These are phyloP conservation scores for Keithomyces neogunnii DNA, from an alignment of 2,329 filamentous ascomycete genomes.

Conservation along the genomic window DNA sequence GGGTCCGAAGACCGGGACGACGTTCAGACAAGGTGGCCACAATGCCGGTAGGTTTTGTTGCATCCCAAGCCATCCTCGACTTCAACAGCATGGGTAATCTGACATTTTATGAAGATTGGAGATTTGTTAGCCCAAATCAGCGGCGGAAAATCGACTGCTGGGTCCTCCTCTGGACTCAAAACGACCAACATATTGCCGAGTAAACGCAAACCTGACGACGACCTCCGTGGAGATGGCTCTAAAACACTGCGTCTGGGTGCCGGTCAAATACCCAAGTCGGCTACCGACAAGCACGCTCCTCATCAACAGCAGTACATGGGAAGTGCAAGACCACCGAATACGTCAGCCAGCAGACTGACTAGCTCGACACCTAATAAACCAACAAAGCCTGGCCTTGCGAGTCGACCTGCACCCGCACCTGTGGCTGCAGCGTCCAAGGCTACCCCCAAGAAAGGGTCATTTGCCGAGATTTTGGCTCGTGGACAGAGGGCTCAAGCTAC, in stretches of 20 bases:
- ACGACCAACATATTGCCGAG: slow-evolving; percentile 19
- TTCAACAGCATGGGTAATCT: neutral
- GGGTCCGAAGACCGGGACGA: neutral
- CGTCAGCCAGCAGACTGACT: slow-evolving; percentile 14
- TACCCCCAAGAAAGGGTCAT: slow-evolving; percentile 64
- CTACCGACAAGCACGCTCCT: neutral
- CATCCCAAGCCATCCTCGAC: neutral
- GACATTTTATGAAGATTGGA: slow-evolving; percentile 18
- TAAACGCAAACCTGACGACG: slow-evolving; percentile 52
- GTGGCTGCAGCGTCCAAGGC: slow-evolving; percentile 31
- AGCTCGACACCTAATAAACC: slow-evolving; percentile 14
- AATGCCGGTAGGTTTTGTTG: slow-evolving; percentile 22
- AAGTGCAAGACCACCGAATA: slow-evolving; percentile 9
- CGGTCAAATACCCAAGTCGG: slow-evolving; percentile 2
- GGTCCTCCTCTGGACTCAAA: slow-evolving; percentile 20
- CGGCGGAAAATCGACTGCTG: slow-evolving; percentile 38
- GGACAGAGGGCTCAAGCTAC: slow-evolving; percentile 57
- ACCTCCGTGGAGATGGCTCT: slow-evolving; percentile 29
- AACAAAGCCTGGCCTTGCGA: slow-evolving; percentile 11
- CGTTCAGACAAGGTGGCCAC: slow-evolving; percentile 7
- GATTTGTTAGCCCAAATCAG: slow-evolving; percentile 46
- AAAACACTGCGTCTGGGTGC: slow-evolving; percentile 32
- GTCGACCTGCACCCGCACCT: slow-evolving; percentile 15
- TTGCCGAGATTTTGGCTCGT: slow-evolving; percentile 64
- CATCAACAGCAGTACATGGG: slow-evolving; percentile 3